phyloP scores from a whole-genome alignment of 2,329 filamentous ascomycete species.

The Leptographium radiaticola region DNA sequence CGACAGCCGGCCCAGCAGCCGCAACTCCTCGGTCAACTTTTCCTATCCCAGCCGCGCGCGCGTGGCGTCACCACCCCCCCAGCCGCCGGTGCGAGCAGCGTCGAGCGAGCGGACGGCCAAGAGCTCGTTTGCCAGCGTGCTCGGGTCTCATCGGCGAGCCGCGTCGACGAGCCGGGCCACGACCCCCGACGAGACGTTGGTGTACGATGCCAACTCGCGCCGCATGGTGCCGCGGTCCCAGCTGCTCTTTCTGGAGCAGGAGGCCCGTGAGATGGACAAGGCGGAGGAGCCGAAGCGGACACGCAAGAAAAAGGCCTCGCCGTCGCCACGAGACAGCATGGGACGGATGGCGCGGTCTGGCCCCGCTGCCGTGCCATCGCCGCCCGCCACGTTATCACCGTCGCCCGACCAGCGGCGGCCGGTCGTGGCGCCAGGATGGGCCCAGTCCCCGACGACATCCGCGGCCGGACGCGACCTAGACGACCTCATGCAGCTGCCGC shows the following conservation, averaged over 20 bases:
- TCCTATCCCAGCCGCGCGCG: conserved; percentile 38
- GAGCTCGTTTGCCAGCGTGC: conserved; percentile 3
- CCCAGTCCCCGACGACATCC: not conserved
- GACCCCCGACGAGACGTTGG: conserved; percentile 30
- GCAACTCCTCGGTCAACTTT: conserved; percentile 41
- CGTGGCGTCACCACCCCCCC: conserved; percentile 22
- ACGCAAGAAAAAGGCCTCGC: conserved; percentile 28
- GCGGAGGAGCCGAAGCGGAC: conserved; percentile 9
- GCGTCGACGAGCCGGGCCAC: conserved; percentile 13
- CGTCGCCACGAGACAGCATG: conserved; percentile 38
- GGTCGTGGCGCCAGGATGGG: not conserved
- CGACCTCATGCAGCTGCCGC: not conserved
- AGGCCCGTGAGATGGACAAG: conserved; percentile 22
- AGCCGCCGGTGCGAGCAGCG: not conserved
- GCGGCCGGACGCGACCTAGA: not conserved
- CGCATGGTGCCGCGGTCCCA: conserved; percentile 42
- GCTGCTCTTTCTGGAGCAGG: conserved; percentile 28
- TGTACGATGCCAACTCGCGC: conserved; percentile 54
- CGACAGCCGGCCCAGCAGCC: conserved; percentile 31
- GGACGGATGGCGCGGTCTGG: conserved; percentile 25
- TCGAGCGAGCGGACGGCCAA: conserved; percentile 4
- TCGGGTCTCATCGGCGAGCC: conserved; percentile 15
- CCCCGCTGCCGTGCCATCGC: conserved; percentile 1
- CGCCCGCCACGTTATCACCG: not conserved
- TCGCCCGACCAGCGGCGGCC: not conserved